Evolutionary conservation across 208 protist genomes (phyloP).

Genomic region (Novymonas esmeraldas): DNA sequence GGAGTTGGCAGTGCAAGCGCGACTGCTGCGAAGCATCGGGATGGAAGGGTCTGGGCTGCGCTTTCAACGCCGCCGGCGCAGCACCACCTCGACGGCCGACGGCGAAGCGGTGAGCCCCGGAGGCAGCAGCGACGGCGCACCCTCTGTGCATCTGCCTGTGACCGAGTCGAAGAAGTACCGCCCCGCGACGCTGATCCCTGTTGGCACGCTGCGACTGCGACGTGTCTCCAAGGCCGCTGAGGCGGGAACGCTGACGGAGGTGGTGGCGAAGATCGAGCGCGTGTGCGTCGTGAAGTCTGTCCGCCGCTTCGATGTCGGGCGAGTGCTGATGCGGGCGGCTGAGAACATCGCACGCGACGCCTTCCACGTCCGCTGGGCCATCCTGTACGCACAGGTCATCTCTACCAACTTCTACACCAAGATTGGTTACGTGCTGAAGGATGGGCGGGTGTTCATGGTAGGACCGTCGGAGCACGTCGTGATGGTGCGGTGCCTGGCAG

Average conservation of each 20-base stretch:
- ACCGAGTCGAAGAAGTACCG: slow-evolving; percentile 13
- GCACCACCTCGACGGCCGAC: not conserved
- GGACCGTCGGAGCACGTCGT: slow-evolving; percentile 12
- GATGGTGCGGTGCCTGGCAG: slow-evolving; percentile 37
- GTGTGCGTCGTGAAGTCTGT: slow-evolving; percentile 41
- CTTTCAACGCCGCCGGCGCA: slow-evolving; percentile 18
- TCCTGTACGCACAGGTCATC: slow-evolving; percentile 34
- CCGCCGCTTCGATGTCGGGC: slow-evolving; percentile 34
- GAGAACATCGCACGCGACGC: slow-evolving; percentile 40
- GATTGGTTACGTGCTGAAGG: slow-evolving; percentile 33
- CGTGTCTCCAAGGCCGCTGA: slow-evolving; percentile 28
- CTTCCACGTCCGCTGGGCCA: slow-evolving; percentile 38
- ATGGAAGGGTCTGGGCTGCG: slow-evolving; percentile 34
- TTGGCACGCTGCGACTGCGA: slow-evolving; percentile 35
- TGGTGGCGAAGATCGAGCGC: slow-evolving; percentile 45
- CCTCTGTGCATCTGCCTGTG: not conserved
- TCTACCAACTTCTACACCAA: slow-evolving; percentile 41
- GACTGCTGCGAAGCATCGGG: slow-evolving; percentile 29
- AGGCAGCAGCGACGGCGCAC: not conserved
- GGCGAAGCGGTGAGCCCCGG: not conserved
- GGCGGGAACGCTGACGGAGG: slow-evolving; percentile 33
- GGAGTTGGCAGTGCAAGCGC: slow-evolving; percentile 27
- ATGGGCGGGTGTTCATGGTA: slow-evolving; percentile 31
- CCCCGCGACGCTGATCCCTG: slow-evolving; percentile 26
- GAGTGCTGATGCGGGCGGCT: slow-evolving; percentile 35